These are phyloP conservation scores for Acer negundo DNA, from an alignment of 345 rosid species.

Conservation along the genomic window DNA sequence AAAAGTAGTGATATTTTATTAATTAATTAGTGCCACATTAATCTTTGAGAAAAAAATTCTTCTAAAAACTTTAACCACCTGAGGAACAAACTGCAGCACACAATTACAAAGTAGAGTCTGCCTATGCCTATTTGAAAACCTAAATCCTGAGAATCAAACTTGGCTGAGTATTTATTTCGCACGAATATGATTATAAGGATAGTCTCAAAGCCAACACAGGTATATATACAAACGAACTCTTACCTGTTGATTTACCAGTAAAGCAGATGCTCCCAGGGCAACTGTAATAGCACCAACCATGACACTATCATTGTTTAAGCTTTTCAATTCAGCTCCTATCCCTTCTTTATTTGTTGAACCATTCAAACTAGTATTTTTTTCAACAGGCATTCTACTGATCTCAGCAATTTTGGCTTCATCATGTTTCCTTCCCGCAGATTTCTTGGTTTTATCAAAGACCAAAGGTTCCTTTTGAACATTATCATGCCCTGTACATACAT, in stretches of 20 bases:
- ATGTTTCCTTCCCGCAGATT: conserved; percentile 19
- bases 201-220: background rate
- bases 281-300: conserved; percentile 89
- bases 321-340: conserved; percentile 34
- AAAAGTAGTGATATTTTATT: background rate
- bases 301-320: conserved; percentile 41
- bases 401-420: conserved; percentile 16
- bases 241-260: conserved; percentile 71
- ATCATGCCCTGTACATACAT: conserved; percentile 47
- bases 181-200: background rate
- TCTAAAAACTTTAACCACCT: conserved; percentile 1
- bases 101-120: background rate
- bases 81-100: conserved; percentile 6
- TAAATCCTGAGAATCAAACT: conserved; percentile 3
- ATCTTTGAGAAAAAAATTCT: conserved; percentile 3
- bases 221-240: conserved; percentile 18
- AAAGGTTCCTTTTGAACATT: conserved; percentile 31
- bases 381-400: conserved; percentile 22
- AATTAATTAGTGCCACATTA: conserved; percentile 1
- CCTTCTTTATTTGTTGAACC: conserved; percentile 27
- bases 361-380: conserved; percentile 24
- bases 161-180: background rate
- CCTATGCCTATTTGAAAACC: background rate
- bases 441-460: conserved; percentile 24
- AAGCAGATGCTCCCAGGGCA: conserved; percentile 93